phyloP scores from a whole-genome alignment of 2,329 filamentous ascomycete genomes.

The Cadophora gregata region DNA sequence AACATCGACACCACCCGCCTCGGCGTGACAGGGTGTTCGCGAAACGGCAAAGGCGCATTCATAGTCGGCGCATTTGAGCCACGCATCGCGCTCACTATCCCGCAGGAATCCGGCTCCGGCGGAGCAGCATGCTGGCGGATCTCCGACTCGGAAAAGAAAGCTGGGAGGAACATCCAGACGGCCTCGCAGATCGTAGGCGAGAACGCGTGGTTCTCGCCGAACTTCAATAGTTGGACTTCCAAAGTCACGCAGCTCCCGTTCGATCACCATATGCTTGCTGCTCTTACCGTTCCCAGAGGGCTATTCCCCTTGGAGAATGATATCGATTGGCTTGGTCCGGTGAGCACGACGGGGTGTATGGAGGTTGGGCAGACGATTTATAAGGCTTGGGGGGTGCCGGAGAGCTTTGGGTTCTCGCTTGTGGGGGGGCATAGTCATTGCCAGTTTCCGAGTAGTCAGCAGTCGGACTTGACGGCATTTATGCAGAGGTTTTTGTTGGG shows the following conservation, averaged over 20 bases:
- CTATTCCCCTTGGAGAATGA: constrained; percentile 62
- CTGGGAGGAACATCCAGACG: constrained; percentile 65
- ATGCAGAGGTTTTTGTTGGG: constrained; percentile 54
- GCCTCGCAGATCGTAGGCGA: constrained; percentile 62
- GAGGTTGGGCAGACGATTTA: constrained; percentile 59
- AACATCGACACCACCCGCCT: constrained; percentile 56
- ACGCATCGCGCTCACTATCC: constrained; percentile 65
- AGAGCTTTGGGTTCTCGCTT: constrained; percentile 58
- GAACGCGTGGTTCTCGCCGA: constrained; percentile 67
- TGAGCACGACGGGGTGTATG: constrained; percentile 59
- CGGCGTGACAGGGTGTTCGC: constrained; percentile 67
- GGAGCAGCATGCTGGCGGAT: constrained; percentile 67
- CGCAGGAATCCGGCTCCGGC: constrained; percentile 67
- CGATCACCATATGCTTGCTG: constrained; percentile 65
- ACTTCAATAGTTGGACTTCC: constrained; percentile 57
- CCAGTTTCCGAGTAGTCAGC: constrained; percentile 53
- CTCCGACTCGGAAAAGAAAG: constrained; percentile 54
- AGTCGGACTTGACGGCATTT: constrained; percentile 54
- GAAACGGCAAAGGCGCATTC: constrained; percentile 68
- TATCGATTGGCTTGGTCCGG: constrained; percentile 58
- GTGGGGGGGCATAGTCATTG: constrained; percentile 56
- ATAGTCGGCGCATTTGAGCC: constrained; percentile 63
- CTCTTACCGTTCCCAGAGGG: constrained; percentile 61
- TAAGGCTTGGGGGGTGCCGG: constrained; percentile 57
- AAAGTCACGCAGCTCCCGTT: constrained; percentile 55